phyloP scores from a whole-genome alignment of 192 early-diverging fungal genomes.

The Backusella tuberculispora region DNA sequence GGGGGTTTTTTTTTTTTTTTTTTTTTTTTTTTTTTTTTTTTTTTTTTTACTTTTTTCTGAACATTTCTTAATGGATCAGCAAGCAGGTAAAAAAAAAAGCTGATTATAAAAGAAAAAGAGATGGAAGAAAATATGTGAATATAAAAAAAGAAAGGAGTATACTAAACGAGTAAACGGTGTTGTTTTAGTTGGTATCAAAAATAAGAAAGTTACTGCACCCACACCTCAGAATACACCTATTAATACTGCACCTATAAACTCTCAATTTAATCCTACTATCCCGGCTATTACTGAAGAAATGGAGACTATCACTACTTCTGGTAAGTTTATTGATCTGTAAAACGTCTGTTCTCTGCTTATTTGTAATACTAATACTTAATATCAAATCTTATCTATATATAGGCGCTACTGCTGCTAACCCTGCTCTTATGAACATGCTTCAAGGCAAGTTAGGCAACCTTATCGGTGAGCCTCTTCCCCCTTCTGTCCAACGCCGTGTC shows the following conservation, averaged over 20 bases:
- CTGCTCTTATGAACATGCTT: conserved; percentile 70
- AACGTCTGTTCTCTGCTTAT: neutral
- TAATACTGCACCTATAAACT: conserved; percentile 57
- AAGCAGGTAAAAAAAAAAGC: neutral
- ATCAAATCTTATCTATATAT: neutral
- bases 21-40: neutral
- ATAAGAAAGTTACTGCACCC: conserved; percentile 56
- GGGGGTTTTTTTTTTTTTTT: conserved; percentile 3
- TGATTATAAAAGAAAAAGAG: neutral
- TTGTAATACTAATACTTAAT: conserved; percentile 9
- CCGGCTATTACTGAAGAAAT: conserved; percentile 56
- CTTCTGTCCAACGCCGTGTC: conserved; percentile 82
- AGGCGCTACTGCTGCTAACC: conserved; percentile 54
- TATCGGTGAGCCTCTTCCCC: conserved; percentile 77
- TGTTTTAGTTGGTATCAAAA: conserved; percentile 48
- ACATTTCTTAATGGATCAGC: conserved; percentile 15
- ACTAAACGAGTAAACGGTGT: neutral
- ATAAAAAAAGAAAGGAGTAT: neutral
- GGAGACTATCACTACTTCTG: conserved; percentile 43
- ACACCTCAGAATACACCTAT: conserved; percentile 63
- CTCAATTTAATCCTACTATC: conserved; percentile 48
- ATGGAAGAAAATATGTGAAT: neutral
- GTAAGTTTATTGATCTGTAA: conserved; percentile 12
- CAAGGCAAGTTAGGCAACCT: conserved; percentile 81
- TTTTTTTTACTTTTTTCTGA: conserved; percentile 2